Evolutionary conservation across 2,329 filamentous ascomycete species (phyloP), one percentile per base, ranked within the genome.

Genomic region (Aspergillus flavus): DNA sequence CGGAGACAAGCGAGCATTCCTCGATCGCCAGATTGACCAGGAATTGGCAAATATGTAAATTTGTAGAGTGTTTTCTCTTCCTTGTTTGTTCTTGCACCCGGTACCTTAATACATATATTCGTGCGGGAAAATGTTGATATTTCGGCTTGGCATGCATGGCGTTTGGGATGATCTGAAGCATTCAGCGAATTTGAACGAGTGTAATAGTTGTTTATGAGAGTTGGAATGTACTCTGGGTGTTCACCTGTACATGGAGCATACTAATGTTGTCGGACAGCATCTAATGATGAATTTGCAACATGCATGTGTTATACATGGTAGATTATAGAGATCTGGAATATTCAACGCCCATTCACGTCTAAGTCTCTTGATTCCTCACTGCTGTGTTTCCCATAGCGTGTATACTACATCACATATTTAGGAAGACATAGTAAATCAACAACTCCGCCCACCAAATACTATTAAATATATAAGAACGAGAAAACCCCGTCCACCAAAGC

Each of bases 21-120:
- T 98, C 82, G 94, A 97, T 80, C 86, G 89, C 70, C 91, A 94
- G 81, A 98, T 99, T 79, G 95, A 99, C 80, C 87, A 87, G 61
- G 94, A 98, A 83, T 82, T 99, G 75, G 93, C 94, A 67, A 96
- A 91, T 78, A 97, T 98, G 94, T 97, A 85, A 78, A 53, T 12
- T 57, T 39, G n/a, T 48, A 21, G 56, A 58, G 14, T 16, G 11
- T 54, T n/a, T 26, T 34, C 34, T 4, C 19, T 36, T 45, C 53
- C 19, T 59, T 30, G 23, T 26, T 39, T 30, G 3, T 39, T 53
- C 56, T 32, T 45, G 34, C 52, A 39, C 52, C 21, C 36, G 26
- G 23, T 41, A 39, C 55, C 43, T 55, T 62, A 62, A 62, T 58
- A 55, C 48, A 48, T 63, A 61, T 57, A 36, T 36, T 50, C 34